phyloP scores from a whole-genome alignment of 2,329 filamentous ascomycete genomes.

The Sporothrix protearum region DNA sequence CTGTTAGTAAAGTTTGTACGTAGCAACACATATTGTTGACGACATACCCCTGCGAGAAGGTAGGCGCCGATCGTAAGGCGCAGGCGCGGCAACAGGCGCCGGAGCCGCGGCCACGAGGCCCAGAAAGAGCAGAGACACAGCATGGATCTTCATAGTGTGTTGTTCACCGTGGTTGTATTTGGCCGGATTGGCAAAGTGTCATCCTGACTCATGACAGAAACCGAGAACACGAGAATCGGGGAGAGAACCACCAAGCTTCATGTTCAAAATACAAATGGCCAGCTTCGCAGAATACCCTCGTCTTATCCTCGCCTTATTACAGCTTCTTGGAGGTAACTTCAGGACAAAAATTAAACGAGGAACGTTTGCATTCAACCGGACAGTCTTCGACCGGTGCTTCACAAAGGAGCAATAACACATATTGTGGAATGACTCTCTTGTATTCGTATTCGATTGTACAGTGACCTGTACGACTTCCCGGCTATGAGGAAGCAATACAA shows the following conservation, averaged over 20 bases:
- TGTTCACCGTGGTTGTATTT: not conserved
- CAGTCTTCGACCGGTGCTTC: not conserved
- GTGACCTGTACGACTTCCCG: too few relatives aligned
- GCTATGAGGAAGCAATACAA: too few relatives aligned
- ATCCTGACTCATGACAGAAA: not conserved
- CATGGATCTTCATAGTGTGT: constrained; percentile 7
- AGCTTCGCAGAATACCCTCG: not conserved
- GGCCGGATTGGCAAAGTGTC: not conserved
- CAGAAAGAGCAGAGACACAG: not conserved
- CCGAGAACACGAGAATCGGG: not conserved
- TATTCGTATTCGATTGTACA: too few relatives aligned
- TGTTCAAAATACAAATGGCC: not conserved
- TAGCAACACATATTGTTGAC: not conserved
- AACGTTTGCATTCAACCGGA: not conserved
- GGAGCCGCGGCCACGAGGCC: constrained; percentile 6
- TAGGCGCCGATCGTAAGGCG: constrained; percentile 1
- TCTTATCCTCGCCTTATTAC: not conserved
- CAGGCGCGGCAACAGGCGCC: constrained; percentile 1
- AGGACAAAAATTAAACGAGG: not conserved
- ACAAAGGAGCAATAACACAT: not conserved
- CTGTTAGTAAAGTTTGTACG: not conserved
- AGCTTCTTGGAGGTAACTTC: not conserved
- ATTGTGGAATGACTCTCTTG: too few relatives aligned
- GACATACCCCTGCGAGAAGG: constrained; percentile 1
- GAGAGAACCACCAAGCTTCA: not conserved